phyloP scores from a whole-genome alignment of 768 basidiomycete species.

The Lyophyllum atratum region DNA sequence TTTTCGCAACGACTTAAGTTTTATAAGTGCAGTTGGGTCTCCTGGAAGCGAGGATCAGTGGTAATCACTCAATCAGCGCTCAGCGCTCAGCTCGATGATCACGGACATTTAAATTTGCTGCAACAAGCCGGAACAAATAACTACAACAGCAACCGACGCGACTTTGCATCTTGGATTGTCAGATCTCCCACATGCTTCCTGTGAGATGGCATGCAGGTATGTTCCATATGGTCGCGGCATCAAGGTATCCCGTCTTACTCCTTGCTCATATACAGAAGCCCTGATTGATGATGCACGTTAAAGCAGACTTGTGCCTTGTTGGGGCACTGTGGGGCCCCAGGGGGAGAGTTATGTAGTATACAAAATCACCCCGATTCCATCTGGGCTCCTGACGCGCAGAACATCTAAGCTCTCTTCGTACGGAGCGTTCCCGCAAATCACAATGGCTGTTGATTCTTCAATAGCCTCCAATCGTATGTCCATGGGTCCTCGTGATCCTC shows the following conservation, averaged over 20 bases:
- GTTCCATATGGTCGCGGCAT: not conserved
- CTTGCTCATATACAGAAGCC: too few species aligned
- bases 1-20: too few species aligned
- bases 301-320: not conserved
- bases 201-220: not conserved
- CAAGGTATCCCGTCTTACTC: not conserved
- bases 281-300: too few species aligned
- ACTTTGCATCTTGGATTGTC: not conserved
- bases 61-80: too few species aligned
- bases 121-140: not conserved
- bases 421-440: not conserved
- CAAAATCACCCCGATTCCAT: not conserved
- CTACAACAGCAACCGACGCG: conserved; percentile 1
- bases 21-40: too few species aligned
- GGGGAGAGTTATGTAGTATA: not conserved
- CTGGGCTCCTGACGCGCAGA: not conserved
- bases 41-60: too few species aligned
- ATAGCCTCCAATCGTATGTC: not conserved
- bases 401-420: not conserved
- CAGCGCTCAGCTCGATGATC: too few species aligned
- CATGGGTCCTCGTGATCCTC: conserved; percentile 5
- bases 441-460: not conserved
- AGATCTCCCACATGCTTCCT: not conserved
- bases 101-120: not conserved
- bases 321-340: not conserved